phyloP scores from a whole-genome alignment of 1,284 basidiomycete genomes.

The Leucoagaricus sp. region DNA sequence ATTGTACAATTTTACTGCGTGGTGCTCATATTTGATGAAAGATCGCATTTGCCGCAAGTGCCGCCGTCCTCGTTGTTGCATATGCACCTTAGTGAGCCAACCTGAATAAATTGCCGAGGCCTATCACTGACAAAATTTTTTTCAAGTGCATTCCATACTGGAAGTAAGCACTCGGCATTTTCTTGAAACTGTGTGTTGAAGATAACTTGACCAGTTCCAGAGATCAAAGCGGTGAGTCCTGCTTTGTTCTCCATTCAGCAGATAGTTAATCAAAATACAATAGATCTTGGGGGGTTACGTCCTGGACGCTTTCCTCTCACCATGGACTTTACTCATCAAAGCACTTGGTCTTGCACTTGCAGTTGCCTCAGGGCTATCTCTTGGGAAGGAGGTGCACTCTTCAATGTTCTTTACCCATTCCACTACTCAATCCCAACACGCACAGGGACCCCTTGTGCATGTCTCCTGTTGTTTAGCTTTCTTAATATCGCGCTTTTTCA shows the following conservation, averaged over 20 bases:
- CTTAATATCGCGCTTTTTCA: conserved; percentile 55
- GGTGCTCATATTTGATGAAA: conserved; percentile 26
- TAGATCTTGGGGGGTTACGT: conserved; percentile 77
- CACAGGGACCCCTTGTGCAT: conserved; percentile 69
- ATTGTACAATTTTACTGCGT: not conserved
- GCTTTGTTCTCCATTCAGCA: not conserved
- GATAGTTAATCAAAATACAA: not conserved
- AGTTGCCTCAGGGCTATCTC: conserved; percentile 76
- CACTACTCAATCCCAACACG: not conserved
- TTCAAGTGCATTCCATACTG: conserved; percentile 72
- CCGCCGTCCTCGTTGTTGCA: conserved; percentile 63
- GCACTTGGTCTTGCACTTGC: conserved; percentile 75
- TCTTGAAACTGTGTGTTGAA: conserved; percentile 1
- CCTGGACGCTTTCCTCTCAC: conserved; percentile 67
- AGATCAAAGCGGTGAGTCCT: conserved; percentile 69
- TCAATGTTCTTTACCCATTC: not conserved
- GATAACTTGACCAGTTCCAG: conserved; percentile 51
- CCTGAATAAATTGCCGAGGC: not conserved
- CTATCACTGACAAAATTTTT: conserved; percentile 1
- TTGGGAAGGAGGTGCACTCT: conserved; percentile 65
- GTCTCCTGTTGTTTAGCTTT: conserved; percentile 71
- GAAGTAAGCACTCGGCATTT: conserved; percentile 51
- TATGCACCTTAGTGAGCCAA: conserved; percentile 69
- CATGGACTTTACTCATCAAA: conserved; percentile 78
- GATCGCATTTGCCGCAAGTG: conserved; percentile 63